phyloP scores from a whole-genome alignment of 2,329 filamentous ascomycete species.

The Lachnellula subtilissima region DNA sequence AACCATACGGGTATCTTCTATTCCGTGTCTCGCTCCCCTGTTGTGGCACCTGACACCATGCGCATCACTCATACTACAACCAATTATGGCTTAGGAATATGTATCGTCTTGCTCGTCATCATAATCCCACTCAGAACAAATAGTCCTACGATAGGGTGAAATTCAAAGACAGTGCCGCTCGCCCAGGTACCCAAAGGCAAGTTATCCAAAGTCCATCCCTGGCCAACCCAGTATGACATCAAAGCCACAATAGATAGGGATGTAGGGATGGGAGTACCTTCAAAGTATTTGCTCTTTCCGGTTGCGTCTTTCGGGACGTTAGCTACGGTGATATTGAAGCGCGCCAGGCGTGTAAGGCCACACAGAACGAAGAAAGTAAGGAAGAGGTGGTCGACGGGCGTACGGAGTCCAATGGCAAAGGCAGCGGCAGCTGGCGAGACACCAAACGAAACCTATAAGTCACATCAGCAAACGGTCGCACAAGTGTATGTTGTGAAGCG shows the following conservation, averaged over 20 bases:
- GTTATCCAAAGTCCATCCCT: slow-evolving; percentile 72
- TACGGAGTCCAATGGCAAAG: slow-evolving; percentile 85
- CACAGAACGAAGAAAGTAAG: slow-evolving; percentile 89
- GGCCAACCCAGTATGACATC: slow-evolving; percentile 85
- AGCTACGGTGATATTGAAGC: slow-evolving; percentile 94
- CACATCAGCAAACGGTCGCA: slow-evolving; percentile 1
- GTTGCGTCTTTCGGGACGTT: slow-evolving; percentile 85
- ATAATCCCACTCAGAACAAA: slow-evolving; percentile 87
- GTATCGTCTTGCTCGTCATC: slow-evolving; percentile 93
- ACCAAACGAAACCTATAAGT: slow-evolving; percentile 81
- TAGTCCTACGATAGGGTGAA: slow-evolving; percentile 75
- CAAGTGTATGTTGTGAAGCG: slow-evolving; percentile 24
- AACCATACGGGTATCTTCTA: neutral
- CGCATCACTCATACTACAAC: slow-evolving; percentile 5
- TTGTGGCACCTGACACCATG: neutral
- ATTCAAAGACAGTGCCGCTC: slow-evolving; percentile 65
- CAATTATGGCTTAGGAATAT: slow-evolving; percentile 78
- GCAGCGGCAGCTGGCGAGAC: slow-evolving; percentile 82
- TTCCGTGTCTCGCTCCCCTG: neutral
- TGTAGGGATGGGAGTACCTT: slow-evolving; percentile 94
- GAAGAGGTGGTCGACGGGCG: slow-evolving; percentile 71
- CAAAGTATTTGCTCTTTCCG: slow-evolving; percentile 93
- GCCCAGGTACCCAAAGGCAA: slow-evolving; percentile 72
- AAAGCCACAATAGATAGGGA: slow-evolving; percentile 73
- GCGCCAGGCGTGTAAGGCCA: slow-evolving; percentile 85